Conservation (phyloP, 1,284 basidiomycete genomes). For the Mycena citricolor region DNA sequence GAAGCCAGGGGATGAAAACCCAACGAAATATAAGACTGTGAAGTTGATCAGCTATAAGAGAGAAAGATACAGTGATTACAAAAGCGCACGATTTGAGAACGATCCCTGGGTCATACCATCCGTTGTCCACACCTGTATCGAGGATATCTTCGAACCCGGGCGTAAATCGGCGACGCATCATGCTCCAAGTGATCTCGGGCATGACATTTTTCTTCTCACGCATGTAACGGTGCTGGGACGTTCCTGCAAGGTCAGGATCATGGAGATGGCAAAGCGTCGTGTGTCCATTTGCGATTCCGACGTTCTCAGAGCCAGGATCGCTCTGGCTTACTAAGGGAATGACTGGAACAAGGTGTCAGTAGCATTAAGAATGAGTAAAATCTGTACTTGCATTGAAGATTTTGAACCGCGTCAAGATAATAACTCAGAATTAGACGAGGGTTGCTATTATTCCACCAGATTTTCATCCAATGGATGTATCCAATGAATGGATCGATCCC, state of each 20-base stretch:
- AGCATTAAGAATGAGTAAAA: constrained; percentile 4
- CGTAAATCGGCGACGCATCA: constrained; percentile 24
- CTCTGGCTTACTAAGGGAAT: constrained; percentile 35
- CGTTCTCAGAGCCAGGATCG: constrained; percentile 34
- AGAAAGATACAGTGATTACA: background rate
- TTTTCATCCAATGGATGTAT: constrained; percentile 33
- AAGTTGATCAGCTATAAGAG: constrained; percentile 1
- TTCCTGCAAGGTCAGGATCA: constrained; percentile 29
- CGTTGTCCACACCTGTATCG: constrained; percentile 30
- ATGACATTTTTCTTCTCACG: constrained; percentile 29
- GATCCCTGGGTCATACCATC: constrained; percentile 32
- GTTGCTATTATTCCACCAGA: constrained; percentile 45
- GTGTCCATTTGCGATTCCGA: constrained; percentile 33
- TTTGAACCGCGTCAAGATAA: constrained; percentile 28
- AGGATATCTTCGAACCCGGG: constrained; percentile 33
- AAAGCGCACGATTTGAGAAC: constrained; percentile 31
- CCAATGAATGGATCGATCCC: constrained; percentile 36
- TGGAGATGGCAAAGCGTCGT: constrained; percentile 29
- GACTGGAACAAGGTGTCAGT: constrained; percentile 1
- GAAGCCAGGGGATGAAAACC: constrained; percentile 39
- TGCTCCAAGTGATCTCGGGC: constrained; percentile 30
- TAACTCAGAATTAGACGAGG: constrained; percentile 34
- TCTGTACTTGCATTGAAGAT: constrained; percentile 19
- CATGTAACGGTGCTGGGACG: constrained; percentile 34
- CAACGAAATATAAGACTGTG: constrained; percentile 36